A percentile compares a stretch with the other conserved stretches of the same genome.
Evolutionary conservation across 805 yeast species (phyloP).

Genomic region (Tetrapisispora namnaoensis): DNA sequence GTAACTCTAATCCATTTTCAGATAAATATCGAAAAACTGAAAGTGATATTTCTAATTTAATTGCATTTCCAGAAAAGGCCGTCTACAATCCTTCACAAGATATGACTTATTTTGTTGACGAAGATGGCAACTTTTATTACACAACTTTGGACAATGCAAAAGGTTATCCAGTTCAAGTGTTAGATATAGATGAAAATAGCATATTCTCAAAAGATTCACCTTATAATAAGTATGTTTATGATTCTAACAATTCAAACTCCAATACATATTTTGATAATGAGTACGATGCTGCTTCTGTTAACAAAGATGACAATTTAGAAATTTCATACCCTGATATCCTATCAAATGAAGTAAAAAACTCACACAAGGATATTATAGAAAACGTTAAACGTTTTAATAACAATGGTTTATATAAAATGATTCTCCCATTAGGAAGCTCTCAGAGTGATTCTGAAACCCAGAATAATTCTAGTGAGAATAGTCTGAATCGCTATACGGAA

Average conservation of each 20-base stretch:
- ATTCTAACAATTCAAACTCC: neutral
- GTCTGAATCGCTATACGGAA: neutral
- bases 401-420: slow-evolving; percentile 12
- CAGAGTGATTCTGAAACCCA: neutral
- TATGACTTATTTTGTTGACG: slow-evolving; percentile 16
- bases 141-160: slow-evolving; percentile 6
- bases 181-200: neutral
- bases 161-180: neutral
- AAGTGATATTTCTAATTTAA: slow-evolving; percentile 2
- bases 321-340: neutral
- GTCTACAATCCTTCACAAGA: slow-evolving; percentile 16
- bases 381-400: slow-evolving; percentile 16
- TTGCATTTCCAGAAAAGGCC: slow-evolving; percentile 5
- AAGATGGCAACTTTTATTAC: slow-evolving; percentile 20
- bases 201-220: neutral
- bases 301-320: slow-evolving; percentile 16
- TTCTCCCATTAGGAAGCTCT: neutral
- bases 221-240: neutral
- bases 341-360: slow-evolving; percentile 3
- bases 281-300: slow-evolving; percentile 5
- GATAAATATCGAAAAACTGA: neutral
- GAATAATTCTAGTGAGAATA: neutral
- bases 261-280: neutral
- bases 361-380: slow-evolving; percentile 2
- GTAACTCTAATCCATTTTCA: neutral